Conservation (phyloP, 2,329 filamentous ascomycete species). For the Septoria linicola region DNA sequence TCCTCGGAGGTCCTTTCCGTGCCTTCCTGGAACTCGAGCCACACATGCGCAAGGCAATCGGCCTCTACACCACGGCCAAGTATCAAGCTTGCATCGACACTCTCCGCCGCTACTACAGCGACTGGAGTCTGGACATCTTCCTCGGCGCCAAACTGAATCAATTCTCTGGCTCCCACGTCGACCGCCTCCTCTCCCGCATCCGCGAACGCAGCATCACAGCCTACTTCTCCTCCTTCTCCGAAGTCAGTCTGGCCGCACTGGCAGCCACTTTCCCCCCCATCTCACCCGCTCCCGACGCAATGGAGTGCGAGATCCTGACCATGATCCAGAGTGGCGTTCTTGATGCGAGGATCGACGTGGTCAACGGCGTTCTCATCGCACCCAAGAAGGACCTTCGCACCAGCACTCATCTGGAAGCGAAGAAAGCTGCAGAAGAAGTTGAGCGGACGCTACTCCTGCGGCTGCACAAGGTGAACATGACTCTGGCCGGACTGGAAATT, state of each 20-base stretch:
- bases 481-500: conserved; percentile 69
- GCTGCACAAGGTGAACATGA: conserved; percentile 73
- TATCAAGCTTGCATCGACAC: conserved; percentile 83
- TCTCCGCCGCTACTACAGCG: conserved; percentile 74
- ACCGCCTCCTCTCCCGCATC: conserved; percentile 69
- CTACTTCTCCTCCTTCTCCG: conserved; percentile 87
- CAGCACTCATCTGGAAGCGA: conserved; percentile 67
- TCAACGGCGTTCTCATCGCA: conserved; percentile 75
- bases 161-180: conserved; percentile 54
- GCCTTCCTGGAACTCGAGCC: conserved; percentile 88
- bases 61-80: conserved; percentile 83
- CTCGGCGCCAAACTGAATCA: conserved; percentile 53
- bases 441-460: conserved; percentile 73
- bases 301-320: conserved; percentile 70
- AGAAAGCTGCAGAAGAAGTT: conserved; percentile 68
- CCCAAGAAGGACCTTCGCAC: conserved; percentile 65
- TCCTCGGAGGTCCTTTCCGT: conserved; percentile 84
- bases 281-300: conserved; percentile 44
- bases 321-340: conserved; percentile 75
- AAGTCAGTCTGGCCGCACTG: conserved; percentile 77
- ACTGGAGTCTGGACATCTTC: conserved; percentile 89
- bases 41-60: conserved; percentile 87
- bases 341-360: conserved; percentile 78
- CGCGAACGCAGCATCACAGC: conserved; percentile 90
- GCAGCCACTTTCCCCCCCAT: conserved; percentile 66